Evolutionary conservation across 495 filamentous ascomycete species (phyloP), one percentile per base, ranked within the genome.

Genomic region (Oidiodendron maius): DNA sequence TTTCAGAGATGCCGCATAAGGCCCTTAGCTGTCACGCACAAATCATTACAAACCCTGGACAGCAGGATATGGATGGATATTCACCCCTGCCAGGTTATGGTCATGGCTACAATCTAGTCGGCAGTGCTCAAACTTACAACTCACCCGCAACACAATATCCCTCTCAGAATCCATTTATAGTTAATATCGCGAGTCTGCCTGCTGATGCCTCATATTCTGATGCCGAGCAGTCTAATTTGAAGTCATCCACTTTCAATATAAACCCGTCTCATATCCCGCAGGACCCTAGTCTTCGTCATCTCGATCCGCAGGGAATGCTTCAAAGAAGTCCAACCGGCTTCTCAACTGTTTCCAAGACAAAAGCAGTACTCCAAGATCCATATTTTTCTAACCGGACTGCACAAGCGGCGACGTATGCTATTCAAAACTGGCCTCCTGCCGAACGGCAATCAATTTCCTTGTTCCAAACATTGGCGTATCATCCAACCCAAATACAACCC

Each of bases 241-340:
- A 67, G 11, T 66, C 74, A 4, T 72, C 69, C 34, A 79, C 70
- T 24, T 72, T 76, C 70, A 75, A 72, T 62, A 70, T 71, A 18
- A 68, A 68, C 60, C 44, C 68, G 24, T 55, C 69, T 42, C n/a
- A 62, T 52, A 51, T 62, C 53, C 28, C 62, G 12, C 59, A 65
- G 13, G 71, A 71, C 52, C 69, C 72, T 35, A 60, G 71, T 53
- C 59, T 72, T 8, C 61, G 65, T 34, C 66, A 74, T 47, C 59
- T 61, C 52, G 58, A 61, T 22, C 37, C 62, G 2, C 65, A 71
- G 28, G 70, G 76, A 43, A 70, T 53, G 13, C 15, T 58, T 24
- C 55, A 57, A 37, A 61, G 52, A 52, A 77, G 74, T 54, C 75
- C 77, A 10, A 67, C 63, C 46, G 69, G 64, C 50, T 78, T 71